A percentile compares a stretch with the other conserved stretches of the same genome.
Evolutionary conservation across 208 protist species (phyloP).

Genomic region (Crithidia fasciculata): DNA sequence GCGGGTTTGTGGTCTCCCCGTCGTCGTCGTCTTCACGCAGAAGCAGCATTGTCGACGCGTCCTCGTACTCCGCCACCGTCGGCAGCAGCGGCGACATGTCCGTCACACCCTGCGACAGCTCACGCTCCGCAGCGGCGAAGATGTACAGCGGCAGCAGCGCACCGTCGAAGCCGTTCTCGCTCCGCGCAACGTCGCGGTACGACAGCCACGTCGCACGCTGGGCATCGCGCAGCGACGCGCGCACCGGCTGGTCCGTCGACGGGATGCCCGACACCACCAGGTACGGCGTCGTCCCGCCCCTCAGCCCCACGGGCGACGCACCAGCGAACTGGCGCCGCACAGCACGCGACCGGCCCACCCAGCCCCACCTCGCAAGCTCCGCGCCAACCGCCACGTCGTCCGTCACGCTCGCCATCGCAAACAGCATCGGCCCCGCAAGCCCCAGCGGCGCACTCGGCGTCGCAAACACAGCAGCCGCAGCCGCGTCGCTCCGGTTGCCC

Average conservation of each 20-base stretch:
- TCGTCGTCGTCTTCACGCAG: background rate
- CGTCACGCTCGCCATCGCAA: constrained; percentile 28
- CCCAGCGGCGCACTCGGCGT: constrained; percentile 14
- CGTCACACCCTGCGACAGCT: background rate
- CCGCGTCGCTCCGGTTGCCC: background rate
- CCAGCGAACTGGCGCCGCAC: constrained; percentile 17
- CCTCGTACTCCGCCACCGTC: constrained; percentile 17
- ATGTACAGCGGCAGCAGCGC: constrained; percentile 21
- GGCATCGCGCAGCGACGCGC: constrained; percentile 2
- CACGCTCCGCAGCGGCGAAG: constrained; percentile 14
- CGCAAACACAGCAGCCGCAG: constrained; percentile 5
- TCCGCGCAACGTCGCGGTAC: constrained; percentile 7
- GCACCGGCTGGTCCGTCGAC: constrained; percentile 15
- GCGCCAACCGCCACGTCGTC: constrained; percentile 17
- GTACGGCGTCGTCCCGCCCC: constrained; percentile 16
- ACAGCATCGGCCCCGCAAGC: constrained; percentile 19
- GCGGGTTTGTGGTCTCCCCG: background rate
- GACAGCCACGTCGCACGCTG: constrained; percentile 3
- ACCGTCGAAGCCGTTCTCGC: constrained; percentile 7
- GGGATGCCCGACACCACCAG: constrained; percentile 15
- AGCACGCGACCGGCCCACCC: constrained; percentile 6
- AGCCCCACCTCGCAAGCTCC: constrained; percentile 19
- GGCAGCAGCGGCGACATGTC: constrained; percentile 14
- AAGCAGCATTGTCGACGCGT: background rate
- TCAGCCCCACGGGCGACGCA: constrained; percentile 1